Evolutionary conservation across 2,329 filamentous ascomycete species (phyloP), one percentile per base, ranked within the genome.

Genomic region (Capronia epimyces): DNA sequence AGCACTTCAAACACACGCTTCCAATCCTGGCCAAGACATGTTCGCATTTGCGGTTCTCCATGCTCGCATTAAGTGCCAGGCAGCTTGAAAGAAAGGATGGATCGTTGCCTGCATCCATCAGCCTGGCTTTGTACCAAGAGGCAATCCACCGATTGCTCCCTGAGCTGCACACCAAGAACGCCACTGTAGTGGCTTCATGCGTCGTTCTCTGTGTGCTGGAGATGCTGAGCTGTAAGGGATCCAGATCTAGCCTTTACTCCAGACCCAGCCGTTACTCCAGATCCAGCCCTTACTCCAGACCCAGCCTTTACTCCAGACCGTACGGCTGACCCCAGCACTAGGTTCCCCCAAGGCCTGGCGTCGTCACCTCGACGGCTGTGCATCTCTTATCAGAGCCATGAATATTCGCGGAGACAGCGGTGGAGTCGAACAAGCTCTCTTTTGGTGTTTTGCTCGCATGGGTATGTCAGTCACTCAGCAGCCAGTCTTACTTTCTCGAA

Each of bases 401-500:
- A 70, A 68, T 2, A 75, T 81, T 2, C 70, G 75, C 31, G 78
- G 77, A 0, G 70, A 76, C 2, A 68, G 70, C 5, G 72, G 74
- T 2, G 77, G 76, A 0, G 60, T 79, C 15, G 62, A 75, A 7
- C 75, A 77, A 56, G 76, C 76, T 0, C 66, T 80, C 0, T 80
- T 80, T 54, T 81, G 77, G 77, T 78, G 75, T 55, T 80, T 78
- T 59, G 76, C 75, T 0, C 68, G 77, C 34, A 80, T 80, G 75
- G 78, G 80, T 59, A 59, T 79, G 2, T 81, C 20, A 78, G 75
- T 0, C 70, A 69, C 29, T 74, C 55, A 61, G 65, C 20, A 52
- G 64, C 2, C 69, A 70, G 1, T 31, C 27, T 31, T n/a, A 8
- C n/a, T n/a, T n/a, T n/a, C n/a, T n/a, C n/a, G n/a, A n/a, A n/a